Percentiles rank a stretch among this genome's conserved stretches.
phyloP scores from a whole-genome alignment of 2,329 filamentous ascomycete species.

The Mycogone perniciosa region DNA sequence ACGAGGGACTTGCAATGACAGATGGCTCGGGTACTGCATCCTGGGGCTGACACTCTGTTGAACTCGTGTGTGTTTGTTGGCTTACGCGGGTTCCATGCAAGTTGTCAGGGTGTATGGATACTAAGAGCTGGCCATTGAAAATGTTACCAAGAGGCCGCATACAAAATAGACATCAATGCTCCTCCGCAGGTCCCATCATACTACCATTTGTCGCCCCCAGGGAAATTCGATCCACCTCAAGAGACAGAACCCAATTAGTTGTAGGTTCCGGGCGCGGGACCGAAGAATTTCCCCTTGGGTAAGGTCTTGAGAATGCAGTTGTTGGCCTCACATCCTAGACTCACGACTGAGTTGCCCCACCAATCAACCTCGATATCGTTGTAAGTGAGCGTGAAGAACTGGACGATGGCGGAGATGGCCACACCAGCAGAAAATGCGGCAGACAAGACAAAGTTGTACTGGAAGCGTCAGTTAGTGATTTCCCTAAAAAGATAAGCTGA shows the following conservation, averaged over 20 bases:
- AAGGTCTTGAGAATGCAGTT: slow-evolving; percentile 16
- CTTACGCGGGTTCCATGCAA: too few species aligned
- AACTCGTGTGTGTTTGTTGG: too few species aligned
- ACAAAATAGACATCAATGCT: too few species aligned
- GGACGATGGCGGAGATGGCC: slow-evolving; percentile 35
- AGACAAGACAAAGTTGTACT: slow-evolving; percentile 42
- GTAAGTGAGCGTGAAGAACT: slow-evolving; percentile 36
- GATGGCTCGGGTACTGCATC: too few species aligned
- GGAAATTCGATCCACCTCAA: background rate
- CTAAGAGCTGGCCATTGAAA: too few species aligned
- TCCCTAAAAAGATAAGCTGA: background rate
- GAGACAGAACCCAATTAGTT: background rate
- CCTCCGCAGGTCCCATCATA: background rate
- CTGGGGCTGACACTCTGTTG: too few species aligned
- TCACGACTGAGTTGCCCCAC: slow-evolving; percentile 36
- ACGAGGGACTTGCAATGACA: too few species aligned
- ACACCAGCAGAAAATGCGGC: slow-evolving; percentile 37
- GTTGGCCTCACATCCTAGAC: slow-evolving; percentile 18
- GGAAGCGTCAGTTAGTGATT: slow-evolving; percentile 16
- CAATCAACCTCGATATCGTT: slow-evolving; percentile 28
- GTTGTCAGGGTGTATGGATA: too few species aligned
- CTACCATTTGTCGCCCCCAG: background rate
- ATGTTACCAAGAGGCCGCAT: too few species aligned
- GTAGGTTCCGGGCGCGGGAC: slow-evolving; percentile 14
- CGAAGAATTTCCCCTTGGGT: slow-evolving; percentile 22